These are phyloP conservation scores for Vigna nakashimae DNA, from an alignment of 306 rosid genomes.

Conservation along the genomic window DNA sequence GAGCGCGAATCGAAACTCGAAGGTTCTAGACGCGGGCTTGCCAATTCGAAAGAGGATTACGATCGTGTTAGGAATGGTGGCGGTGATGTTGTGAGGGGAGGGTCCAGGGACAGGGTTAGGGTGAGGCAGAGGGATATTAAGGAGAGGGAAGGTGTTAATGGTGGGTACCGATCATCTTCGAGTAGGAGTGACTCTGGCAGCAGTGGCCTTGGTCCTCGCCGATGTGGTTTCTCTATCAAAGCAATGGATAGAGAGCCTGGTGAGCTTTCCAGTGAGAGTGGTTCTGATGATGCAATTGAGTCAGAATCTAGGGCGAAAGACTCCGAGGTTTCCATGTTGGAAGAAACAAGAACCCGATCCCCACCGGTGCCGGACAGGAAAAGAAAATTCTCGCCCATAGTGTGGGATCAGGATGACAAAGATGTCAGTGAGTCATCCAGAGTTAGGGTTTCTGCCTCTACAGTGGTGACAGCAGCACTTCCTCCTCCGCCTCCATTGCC, in stretches of 20 bases:
- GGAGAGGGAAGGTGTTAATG: conserved; percentile 69
- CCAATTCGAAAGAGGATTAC: conserved; percentile 67
- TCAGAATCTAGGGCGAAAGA: conserved; percentile 55
- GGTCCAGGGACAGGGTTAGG: conserved; percentile 69
- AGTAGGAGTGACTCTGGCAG: conserved; percentile 80
- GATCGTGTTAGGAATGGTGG: conserved; percentile 66
- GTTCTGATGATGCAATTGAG: conserved; percentile 88
- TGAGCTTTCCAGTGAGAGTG: conserved; percentile 95
- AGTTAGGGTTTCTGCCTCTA: conserved; percentile 50
- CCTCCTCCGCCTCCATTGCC: conserved; percentile 65
- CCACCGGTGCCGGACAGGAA: conserved; percentile 63
- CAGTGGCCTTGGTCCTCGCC: conserved; percentile 65
- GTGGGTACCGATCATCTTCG: conserved; percentile 60
- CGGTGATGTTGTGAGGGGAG: conserved; percentile 57
- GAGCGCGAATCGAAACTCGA: conserved; percentile 77
- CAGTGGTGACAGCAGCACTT: conserved; percentile 32
- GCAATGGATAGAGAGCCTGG: conserved; percentile 87
- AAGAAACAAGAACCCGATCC: conserved; percentile 57
- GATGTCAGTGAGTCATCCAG: conserved; percentile 52
- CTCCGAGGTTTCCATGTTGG: conserved; percentile 46
- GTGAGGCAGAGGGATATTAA: conserved; percentile 63
- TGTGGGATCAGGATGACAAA: conserved; percentile 94
- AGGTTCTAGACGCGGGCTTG: conserved; percentile 49
- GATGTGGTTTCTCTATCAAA: conserved; percentile 59
- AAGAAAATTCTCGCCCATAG: conserved; percentile 88